These are phyloP conservation scores for Rhododendron molle DNA, from an alignment of 148 eudicot genomes.

Conservation along the genomic window DNA sequence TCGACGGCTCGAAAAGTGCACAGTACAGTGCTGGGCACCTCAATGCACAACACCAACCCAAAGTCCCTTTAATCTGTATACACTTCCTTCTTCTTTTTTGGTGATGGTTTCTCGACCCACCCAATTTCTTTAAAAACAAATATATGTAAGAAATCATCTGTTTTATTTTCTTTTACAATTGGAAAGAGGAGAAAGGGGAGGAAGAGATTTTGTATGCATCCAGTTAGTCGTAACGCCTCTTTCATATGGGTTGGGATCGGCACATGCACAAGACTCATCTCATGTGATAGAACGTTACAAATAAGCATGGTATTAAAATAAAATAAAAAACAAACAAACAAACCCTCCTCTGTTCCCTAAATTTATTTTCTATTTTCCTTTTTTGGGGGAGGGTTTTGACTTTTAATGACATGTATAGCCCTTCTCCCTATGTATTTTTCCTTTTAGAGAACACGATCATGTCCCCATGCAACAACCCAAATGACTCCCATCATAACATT, in stretches of 20 bases:
- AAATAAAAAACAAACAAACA: too few species aligned
- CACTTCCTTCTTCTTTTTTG: too few species aligned
- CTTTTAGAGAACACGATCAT: not conserved
- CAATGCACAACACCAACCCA: too few species aligned
- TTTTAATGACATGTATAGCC: not conserved
- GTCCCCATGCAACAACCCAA: not conserved
- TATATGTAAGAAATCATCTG: not conserved
- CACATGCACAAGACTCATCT: too few species aligned
- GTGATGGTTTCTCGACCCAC: not conserved
- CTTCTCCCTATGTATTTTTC: not conserved
- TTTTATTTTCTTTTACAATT: not conserved
- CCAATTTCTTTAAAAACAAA: not conserved
- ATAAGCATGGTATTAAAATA: too few species aligned
- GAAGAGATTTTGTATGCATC: too few species aligned
- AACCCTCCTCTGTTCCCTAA: not conserved
- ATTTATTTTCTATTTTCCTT: not conserved
- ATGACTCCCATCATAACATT: not conserved
- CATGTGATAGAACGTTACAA: too few species aligned
- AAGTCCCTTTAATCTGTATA: not conserved
- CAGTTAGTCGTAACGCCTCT: too few species aligned
- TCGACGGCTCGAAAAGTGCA: too few species aligned
- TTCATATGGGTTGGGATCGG: too few species aligned
- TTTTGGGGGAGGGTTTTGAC: not conserved
- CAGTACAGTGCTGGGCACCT: too few species aligned
- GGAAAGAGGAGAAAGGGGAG: too few species aligned